Evolutionary conservation across 73 alveolate species (phyloP), one percentile per base, ranked within the genome.

Genomic region (Paramecium tetraurelia): DNA sequence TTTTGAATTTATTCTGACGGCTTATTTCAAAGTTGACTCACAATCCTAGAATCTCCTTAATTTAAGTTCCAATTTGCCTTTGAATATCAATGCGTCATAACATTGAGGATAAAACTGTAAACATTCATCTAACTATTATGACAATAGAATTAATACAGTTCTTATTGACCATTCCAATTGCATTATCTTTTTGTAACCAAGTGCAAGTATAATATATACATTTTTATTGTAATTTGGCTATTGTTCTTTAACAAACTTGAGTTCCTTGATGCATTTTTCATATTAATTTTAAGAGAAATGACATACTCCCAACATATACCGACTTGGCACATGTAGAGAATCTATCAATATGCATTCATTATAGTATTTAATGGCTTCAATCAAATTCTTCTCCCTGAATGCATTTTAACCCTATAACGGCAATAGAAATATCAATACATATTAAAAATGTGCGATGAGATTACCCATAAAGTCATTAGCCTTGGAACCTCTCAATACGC

Each of bases 61-160:
- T 22, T 89, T 46, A 0, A 93, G 80, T 40, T 85, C 89, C 27
- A 95, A 59, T 58, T 95, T 92, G 2, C 97, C 98, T 85, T 97
- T 84, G n/a, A 95, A 96, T 27, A 93, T 50, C 80, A 69, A 93
- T 10, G 96, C 95, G 40, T 96, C 98, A 31, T 96, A 93, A 68
- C 86, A 96, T 27, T 92, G 46, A 1, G 96, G 93, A 85, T 88
- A 94, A 16, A 71, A 59, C 27, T 41, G 20, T 1, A 93, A 36
- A 16, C 93, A 87, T n/a, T 92, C 92, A 24, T 76, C 58, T 93
- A 93, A 38, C 94, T 93, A 93, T 59, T 80, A 59, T 21, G 68
- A 41, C 16, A 59, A 24, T 80, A 63, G 9, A 41, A 18, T 46
- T 70, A 27, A 35, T 89, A 89, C 94, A 43, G 75, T 89, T 71